Evolutionary conservation across 2,329 filamentous ascomycete genomes (phyloP), one percentile per base, ranked within the genome.

Genomic region (Verticillium klebahnii): DNA sequence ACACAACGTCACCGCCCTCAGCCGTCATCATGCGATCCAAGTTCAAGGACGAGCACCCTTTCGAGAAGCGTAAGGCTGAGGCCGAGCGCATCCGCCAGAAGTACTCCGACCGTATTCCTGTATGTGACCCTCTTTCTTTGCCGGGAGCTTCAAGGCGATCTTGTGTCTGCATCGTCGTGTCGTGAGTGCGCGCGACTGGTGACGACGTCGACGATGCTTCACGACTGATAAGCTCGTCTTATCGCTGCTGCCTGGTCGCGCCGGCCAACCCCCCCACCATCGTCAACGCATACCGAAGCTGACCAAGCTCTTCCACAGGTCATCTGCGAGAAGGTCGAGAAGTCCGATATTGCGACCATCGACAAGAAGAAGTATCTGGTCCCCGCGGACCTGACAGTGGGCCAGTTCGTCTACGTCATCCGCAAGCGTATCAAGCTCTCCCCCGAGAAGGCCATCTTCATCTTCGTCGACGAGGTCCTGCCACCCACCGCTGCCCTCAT

Each of bases 331-430:
- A 98, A 98, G 85, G 94, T 98, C 70, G 95, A 99, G 82, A 98
- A 97, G 83, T 96, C 91, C 65, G 95, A 99, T 76, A 99, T 99
- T 72, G 95, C 95, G 64, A 98, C 95, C 69, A 99, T 99, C 85
- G 95, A 99, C 82, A 99, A 99, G 89, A 99, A 99, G 89, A 99
- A 99, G 84, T 99, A 99, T 75, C 87, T 99, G 57, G 95, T 99
- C 32, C 95, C 95, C 15, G 93, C 95, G 70, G 95, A 99, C 75
- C 87, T 99, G 74, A 99, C 95, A 66, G 95, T 99, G 67, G 95
- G 95, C 72, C 95, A 99, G 89, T 97, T 99, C 76, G 95, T 99
- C 82, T 99, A 99, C 80, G 95, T 99, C 68, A 99, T 99, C 81
- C 93, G 95, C 78, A 99, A 99, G 87, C 91, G 95, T 74, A 99